Base-by-base conservation (phyloP, 495 filamentous ascomycete genomes). In the Viridothelium virens region DNA sequence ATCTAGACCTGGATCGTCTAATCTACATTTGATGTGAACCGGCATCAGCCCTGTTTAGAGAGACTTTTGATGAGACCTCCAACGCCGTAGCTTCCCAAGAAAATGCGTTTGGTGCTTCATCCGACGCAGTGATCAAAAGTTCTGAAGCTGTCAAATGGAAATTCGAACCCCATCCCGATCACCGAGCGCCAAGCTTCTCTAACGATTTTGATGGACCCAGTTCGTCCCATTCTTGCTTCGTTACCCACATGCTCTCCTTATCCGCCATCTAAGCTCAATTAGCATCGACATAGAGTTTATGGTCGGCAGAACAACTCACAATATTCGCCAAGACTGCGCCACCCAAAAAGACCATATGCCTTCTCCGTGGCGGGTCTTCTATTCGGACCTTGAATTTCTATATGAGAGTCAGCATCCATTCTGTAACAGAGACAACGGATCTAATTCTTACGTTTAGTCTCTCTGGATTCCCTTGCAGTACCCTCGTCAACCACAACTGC, bases 331-430 rank as follows among this genome's bases (percentile, higher is more conserved):
- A 83, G 61, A 99, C 95, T 9, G 94, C 95, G 73, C 94, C 94
- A 66, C 94, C 94, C 65, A 97, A 77, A 85, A 99, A 99, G 3
- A 97, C 95, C 94, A 99, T 97, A 78, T 99, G 95, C 74, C 92
- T 85, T 76, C 94, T 85, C 78, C 94, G 84, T 18, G 94, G 94
- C 56, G 94, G 95, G 75, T 99, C 94, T 74, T 99, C 95, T 77
- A 99, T 97, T 74, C 94, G 86, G 46, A 97, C 92, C 84, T 97
- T 97, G 84, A 99, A 97, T 87, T 97, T 99, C 87, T 90, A 72
- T 34, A 61, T 11, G 18, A 50, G 33, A 5, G 7, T 38, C 11
- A 47, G 62, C 37, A 33, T 16, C 14, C 16, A 34, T 56, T 65
- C 10, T 61, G 56, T 6, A 4, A 18, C 53, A 31, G 6, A 53